phyloP scores from a whole-genome alignment of 768 basidiomycete genomes.

The Pholiota molesta region DNA sequence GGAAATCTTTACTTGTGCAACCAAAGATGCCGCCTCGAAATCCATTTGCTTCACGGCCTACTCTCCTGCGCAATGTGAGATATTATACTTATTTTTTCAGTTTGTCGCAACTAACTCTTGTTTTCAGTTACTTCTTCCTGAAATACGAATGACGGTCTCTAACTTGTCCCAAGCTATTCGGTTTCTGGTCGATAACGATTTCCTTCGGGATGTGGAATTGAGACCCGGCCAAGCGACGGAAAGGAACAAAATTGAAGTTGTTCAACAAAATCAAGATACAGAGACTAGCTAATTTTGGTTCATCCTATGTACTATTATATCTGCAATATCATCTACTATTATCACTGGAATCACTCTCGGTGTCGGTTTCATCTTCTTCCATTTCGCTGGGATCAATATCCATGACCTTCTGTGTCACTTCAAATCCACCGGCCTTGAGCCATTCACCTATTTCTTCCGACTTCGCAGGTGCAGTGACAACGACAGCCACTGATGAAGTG shows the following conservation, averaged over 20 bases:
- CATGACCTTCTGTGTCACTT: slow-evolving; percentile 72
- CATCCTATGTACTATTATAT: neutral
- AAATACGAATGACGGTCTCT: slow-evolving; percentile 86
- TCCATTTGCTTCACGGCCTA: slow-evolving; percentile 68
- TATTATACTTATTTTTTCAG: neutral
- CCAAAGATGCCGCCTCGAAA: slow-evolving; percentile 59
- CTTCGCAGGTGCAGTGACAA: slow-evolving; percentile 84
- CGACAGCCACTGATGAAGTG: slow-evolving; percentile 73
- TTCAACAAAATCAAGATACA: slow-evolving; percentile 25
- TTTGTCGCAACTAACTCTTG: slow-evolving; percentile 9
- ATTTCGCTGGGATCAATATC: slow-evolving; percentile 60
- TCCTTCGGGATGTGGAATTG: slow-evolving; percentile 78
- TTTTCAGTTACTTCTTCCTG: slow-evolving; percentile 73
- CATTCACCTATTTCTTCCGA: slow-evolving; percentile 68
- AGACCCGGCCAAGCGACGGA: slow-evolving; percentile 72
- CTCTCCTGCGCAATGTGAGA: slow-evolving; percentile 79
- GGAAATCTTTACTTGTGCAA: slow-evolving; percentile 25
- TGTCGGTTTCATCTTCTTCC: slow-evolving; percentile 35
- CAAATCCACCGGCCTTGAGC: slow-evolving; percentile 71
- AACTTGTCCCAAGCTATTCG: slow-evolving; percentile 92
- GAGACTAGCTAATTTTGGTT: slow-evolving; percentile 1
- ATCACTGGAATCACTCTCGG: slow-evolving; percentile 32
- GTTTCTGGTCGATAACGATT: slow-evolving; percentile 90
- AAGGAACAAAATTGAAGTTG: slow-evolving; percentile 63
- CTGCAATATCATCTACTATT: slow-evolving; percentile 9